phyloP scores from a whole-genome alignment of 805 yeast species.

The Pichia cephalocereana region DNA sequence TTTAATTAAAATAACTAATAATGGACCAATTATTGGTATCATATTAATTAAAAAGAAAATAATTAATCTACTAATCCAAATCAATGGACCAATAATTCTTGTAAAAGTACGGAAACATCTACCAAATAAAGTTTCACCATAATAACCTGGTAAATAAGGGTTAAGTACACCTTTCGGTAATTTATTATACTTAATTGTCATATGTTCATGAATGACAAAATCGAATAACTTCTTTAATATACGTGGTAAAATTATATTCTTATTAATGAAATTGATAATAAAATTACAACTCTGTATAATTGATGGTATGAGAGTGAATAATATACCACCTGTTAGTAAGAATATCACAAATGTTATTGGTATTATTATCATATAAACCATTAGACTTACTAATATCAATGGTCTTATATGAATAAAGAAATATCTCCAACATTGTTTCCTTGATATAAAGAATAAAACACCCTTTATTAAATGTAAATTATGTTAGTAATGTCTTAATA shows the following conservation, averaged over 20 bases:
- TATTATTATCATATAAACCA: constrained; percentile 14
- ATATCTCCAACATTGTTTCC: constrained; percentile 19
- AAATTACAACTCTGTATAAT: constrained; percentile 25
- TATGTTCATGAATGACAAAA: constrained; percentile 17
- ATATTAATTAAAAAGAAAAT: constrained; percentile 32
- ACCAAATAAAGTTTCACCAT: constrained; percentile 22
- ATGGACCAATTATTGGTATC: constrained; percentile 55
- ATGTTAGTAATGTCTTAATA: background rate
- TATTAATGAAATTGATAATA: constrained; percentile 22
- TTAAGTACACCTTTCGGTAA: constrained; percentile 20
- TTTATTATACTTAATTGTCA: constrained; percentile 14
- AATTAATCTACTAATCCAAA: constrained; percentile 30
- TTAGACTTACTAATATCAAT: constrained; percentile 12
- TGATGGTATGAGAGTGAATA: constrained; percentile 17
- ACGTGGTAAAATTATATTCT: constrained; percentile 23
- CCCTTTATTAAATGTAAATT: constrained; percentile 14
- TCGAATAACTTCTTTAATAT: constrained; percentile 26
- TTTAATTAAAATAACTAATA: constrained; percentile 37
- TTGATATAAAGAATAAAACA: constrained; percentile 16
- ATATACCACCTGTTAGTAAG: constrained; percentile 18
- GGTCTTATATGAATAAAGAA: constrained; percentile 18
- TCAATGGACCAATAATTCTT: constrained; percentile 28
- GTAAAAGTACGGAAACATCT: constrained; percentile 9
- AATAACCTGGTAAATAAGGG: constrained; percentile 16
- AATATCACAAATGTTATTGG: constrained; percentile 11